Conservation (phyloP, 345 rosid genomes). For the Aethionema arabicum region DNA sequence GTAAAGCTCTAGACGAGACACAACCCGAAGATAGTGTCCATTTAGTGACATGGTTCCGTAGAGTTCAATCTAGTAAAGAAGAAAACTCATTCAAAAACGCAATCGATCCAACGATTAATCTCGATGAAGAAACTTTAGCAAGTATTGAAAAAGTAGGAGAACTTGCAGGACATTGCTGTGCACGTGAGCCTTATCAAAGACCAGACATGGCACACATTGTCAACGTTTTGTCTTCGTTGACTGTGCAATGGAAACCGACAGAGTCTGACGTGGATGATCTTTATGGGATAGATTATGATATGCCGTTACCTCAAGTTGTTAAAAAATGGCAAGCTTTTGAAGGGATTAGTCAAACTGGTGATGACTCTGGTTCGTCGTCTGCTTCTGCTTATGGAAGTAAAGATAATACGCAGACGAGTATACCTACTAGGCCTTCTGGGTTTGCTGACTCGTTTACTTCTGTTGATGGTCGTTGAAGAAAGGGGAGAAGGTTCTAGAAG, state of each 20-base stretch:
- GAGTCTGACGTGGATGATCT: conserved; percentile 60
- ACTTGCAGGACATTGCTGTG: conserved; percentile 77
- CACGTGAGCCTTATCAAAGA: conserved; percentile 79
- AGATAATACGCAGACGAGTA: conserved; percentile 85
- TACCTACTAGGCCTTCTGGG: conserved; percentile 76
- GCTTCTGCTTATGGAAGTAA: conserved; percentile 34
- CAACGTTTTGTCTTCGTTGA: conserved; percentile 68
- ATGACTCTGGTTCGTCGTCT: conserved; percentile 49
- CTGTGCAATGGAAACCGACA: conserved; percentile 68
- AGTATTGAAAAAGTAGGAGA: conserved; percentile 66
- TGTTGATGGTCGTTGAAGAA: conserved; percentile 67
- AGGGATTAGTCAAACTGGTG: conserved; percentile 48
- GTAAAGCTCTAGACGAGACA: conserved; percentile 69
- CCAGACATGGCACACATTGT: conserved; percentile 86
- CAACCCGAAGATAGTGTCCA: conserved; percentile 76
- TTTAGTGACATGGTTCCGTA: conserved; percentile 79
- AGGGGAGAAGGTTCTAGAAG: conserved; percentile 22
- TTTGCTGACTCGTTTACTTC: conserved; percentile 91
- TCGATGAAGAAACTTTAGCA: conserved; percentile 53
- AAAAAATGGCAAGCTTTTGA: conserved; percentile 74
- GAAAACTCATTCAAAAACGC: conserved; percentile 46
- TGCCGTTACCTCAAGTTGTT: conserved; percentile 67
- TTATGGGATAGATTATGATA: conserved; percentile 64
- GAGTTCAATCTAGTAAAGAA: conserved; percentile 57
- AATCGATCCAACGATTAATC: conserved; percentile 55